Base-by-base conservation (phyloP, 108 stramenopile genomes). In the Schizochytrium sp. region DNA sequence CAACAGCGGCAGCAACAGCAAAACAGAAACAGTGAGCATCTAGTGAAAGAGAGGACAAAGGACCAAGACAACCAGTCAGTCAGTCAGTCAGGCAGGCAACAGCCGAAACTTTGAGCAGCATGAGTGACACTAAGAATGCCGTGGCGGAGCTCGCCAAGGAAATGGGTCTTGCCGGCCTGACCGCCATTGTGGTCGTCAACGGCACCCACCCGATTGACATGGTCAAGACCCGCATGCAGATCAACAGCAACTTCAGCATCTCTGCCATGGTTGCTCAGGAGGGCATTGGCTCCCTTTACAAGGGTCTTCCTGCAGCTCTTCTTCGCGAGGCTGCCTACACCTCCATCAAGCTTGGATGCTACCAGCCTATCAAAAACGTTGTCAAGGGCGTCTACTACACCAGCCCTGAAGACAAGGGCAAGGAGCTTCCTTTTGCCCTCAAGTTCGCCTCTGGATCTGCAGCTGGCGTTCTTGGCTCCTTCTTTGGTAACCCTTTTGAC, bases 171-270 rank as follows among this genome's bases (percentile, higher is more conserved):
- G 96, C 96, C 56, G 96, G 96, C 87, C 57, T 87, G 55, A 83
- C 96, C 55, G 96, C 96, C 69, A 95, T 97, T 45, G 96, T 96
- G 73, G 95, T 96, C 17, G 95, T 96, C 41, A 92, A 94, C 46
- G 95, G 96, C 93, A 96, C 96, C 87, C 97, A 97, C 87, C 97
- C 97, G 17, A 96, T 96, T 87, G 96, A 97, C 92, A 96, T 96
- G 59, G 96, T 97, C 40, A 97, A 97, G 91, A 97, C 96, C 56
- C 93, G 97, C 44, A 96, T 98, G 95, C 97, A 98, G 92, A 96
- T 96, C 17, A 91, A 92, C 28, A 96, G 96, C 40, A 56, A 55
- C 50, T 83, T 83, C 2, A 83, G 53, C 50, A 83, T 83, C 28
- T 13, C 50, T 8, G 95, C 93, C 90, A 94, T 96, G 46, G 92